Evolutionary conservation across 164 flowering plant species (phyloP), one percentile per base, ranked within the genome.

Genomic region (Santalum album): DNA sequence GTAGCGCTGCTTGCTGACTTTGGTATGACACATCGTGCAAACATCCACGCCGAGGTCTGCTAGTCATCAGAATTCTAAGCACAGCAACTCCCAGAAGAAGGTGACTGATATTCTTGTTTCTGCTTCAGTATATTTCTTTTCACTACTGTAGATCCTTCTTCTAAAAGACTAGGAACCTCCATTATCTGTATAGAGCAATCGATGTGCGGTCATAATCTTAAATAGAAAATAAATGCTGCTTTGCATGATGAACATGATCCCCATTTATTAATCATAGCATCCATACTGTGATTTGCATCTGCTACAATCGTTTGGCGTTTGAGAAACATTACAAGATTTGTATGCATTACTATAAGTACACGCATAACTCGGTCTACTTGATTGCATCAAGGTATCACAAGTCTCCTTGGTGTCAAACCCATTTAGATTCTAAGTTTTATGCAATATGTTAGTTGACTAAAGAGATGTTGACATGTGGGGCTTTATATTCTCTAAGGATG

Each of bases 81-180:
- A 66, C 84, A 81, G 44, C 95, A 82, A 51, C 80, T 61, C 16
- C 72, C 69, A 26, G 24, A 40, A 12, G 77, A 60, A 40, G 78
- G 53, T 19, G 72, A 22, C 7, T 64, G 69, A 19, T 63, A 20
- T 45, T 75, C 87, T 65, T 61, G 85, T 67, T 81, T 76, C 67
- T 69, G 91, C 69, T 80, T 78, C 59, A 82, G 49, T 50, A 73
- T 73, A 65, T 76, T 77, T 64, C 78, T 75, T 69, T 82, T 87
- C 19, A 49, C 74, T 43, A 22, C 69, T 17, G 59, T 66, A 9
- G 91, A 79, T 44, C 89, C 90, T 76, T 81, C 87, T 60, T 76
- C 84, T 56, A 79, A 43, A 15, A 87, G 83, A 63, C 87, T 78
- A 15, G 96, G 96, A 67, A 78, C 72, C 61, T 81, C 87, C 87